These are phyloP conservation scores for Sugiyamaella neomexicana DNA, from an alignment of 1,139 yeast genomes.

Conservation along the genomic window DNA sequence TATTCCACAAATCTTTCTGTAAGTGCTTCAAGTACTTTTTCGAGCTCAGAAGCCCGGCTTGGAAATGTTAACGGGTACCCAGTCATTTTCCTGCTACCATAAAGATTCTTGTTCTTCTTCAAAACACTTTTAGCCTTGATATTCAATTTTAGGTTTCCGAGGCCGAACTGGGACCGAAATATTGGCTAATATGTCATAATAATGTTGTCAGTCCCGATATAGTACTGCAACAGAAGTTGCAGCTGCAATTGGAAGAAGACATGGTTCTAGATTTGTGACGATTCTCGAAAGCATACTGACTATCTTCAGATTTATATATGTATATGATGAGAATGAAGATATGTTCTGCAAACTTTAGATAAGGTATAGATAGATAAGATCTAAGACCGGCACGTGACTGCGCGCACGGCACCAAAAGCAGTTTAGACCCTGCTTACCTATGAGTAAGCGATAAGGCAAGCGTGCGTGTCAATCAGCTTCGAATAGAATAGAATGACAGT, in stretches of 20 bases:
- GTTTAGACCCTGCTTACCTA: background rate
- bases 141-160: background rate
- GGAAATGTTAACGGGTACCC: background rate
- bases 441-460: background rate
- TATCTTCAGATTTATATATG: background rate
- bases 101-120: no score
- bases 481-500: no score
- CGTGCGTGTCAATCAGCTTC: no score
- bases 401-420: background rate
- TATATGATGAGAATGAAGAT: no score
- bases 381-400: background rate
- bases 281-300: background rate
- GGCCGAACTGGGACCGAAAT: no score
- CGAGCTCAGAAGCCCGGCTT: constrained; percentile 48
- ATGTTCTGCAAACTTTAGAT: no score
- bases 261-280: background rate
- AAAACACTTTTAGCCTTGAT: background rate
- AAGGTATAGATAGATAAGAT: no score
- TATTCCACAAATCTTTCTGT: constrained; percentile 43
- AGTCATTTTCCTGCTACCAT: background rate
- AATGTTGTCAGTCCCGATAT: background rate
- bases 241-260: background rate
- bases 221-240: background rate
- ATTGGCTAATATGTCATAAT: background rate
- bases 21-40: constrained; percentile 45